These are phyloP conservation scores for Acer negundo DNA, from an alignment of 345 rosid genomes.

Conservation along the genomic window DNA sequence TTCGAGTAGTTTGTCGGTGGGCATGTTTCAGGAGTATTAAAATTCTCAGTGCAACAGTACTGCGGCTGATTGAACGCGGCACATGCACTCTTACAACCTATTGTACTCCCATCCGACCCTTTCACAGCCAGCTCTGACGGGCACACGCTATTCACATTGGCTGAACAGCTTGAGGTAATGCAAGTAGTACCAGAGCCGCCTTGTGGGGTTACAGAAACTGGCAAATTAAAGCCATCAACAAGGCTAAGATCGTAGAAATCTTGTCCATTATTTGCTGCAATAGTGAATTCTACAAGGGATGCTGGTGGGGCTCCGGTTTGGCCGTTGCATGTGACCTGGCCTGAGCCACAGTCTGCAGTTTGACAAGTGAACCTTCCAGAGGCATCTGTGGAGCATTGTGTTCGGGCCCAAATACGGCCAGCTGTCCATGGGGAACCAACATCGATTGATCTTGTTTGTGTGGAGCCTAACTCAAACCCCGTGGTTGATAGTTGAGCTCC, in stretches of 20 bases:
- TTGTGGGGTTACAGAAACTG: conserved; percentile 36
- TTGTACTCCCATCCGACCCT: conserved; percentile 18
- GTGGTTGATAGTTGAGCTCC: conserved; percentile 34
- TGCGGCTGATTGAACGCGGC: conserved; percentile 22
- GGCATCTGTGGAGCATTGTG: conserved; percentile 42
- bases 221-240: conserved; percentile 48
- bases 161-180: conserved; percentile 27
- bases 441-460: conserved; percentile 22
- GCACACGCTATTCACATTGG: conserved; percentile 42
- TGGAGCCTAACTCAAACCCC: conserved; percentile 50
- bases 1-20: conserved; percentile 39
- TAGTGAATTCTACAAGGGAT: conserved; percentile 44
- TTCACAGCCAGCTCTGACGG: conserved; percentile 40
- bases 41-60: conserved; percentile 48
- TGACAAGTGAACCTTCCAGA: conserved; percentile 36
- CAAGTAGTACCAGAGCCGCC: conserved; percentile 17
- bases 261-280: conserved; percentile 18
- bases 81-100: conserved; percentile 57
- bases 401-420: conserved; percentile 61
- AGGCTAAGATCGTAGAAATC: conserved; percentile 53
- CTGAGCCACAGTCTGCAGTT: conserved; percentile 56
- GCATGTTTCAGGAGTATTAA: conserved; percentile 34
- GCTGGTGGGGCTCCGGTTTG: conserved; percentile 32
- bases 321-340: conserved; percentile 39
- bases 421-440: conserved; percentile 34